Evolutionary conservation across 176 grass and related monocot species (phyloP), one percentile per base, ranked within the genome.

Genomic region (Triticum turgidum): DNA sequence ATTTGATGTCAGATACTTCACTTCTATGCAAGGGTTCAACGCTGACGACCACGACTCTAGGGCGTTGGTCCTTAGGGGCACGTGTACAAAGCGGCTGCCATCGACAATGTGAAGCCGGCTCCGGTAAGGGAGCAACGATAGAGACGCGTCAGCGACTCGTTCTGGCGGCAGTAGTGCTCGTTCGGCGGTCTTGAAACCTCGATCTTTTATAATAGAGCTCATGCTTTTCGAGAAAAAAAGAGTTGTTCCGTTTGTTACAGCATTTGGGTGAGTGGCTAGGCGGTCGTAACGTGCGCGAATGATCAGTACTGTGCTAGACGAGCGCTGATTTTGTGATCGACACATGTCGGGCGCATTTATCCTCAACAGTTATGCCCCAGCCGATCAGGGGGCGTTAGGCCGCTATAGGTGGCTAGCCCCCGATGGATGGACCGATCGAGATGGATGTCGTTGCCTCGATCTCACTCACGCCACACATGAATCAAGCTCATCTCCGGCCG

Each of bases 291-390:
- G 24, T 76, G 70, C 71, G 82, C 32, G 21, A 69, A 20, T 18
- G 41, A 29, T 27, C 5, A 8, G 11, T 4, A 15, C 5, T 11
- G 14, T 11, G 21, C 0, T 54, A 41, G 29, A 8, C 22, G 73
- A 27, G 21, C 27, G 12, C 22, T 49, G 30, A 9, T 6, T 27
- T 6, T 6, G 22, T 35, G 73, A 15, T 80, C 56, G 83, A 86
- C 78, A 89, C 70, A n/a, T 82, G 82, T 76, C 74, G 4, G 69
- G 11, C 56, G 33, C 82, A 85, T 81, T 81, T 76, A 85, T 61
- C 77, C 24, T 49, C 24, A 76, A 81, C 77, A 89, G 35, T 61
- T 45, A 81, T 8, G 74, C 80, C 70, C 62, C 74, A 78, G 32
- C 75, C 39, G 30, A 13, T 39, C 52, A 68, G 65, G 65, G n/a